Conservation (phyloP, 345 rosid genomes). For the Corymbia maculata region DNA sequence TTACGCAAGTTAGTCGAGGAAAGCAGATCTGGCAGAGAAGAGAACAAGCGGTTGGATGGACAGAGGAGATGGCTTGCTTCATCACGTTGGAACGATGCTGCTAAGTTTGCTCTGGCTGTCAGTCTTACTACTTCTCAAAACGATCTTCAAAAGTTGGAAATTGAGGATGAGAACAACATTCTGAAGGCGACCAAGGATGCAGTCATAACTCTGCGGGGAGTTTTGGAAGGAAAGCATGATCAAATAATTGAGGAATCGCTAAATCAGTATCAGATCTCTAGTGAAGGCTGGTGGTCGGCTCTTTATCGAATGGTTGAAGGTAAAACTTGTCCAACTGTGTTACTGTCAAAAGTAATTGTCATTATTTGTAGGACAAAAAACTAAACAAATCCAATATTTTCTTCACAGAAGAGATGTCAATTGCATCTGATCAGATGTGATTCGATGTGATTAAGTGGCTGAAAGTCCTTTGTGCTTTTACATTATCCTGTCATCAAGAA, state of each 20-base stretch:
- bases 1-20: constrained; percentile 60
- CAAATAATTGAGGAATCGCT: constrained; percentile 27
- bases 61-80: constrained; percentile 54
- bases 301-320: constrained; percentile 56
- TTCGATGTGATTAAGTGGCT: background rate
- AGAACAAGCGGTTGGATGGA: constrained; percentile 45
- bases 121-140: constrained; percentile 43
- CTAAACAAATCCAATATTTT: background rate
- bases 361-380: background rate
- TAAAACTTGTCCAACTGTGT: background rate
- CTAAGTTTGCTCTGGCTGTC: constrained; percentile 35
- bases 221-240: constrained; percentile 50
- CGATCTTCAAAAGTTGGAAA: constrained; percentile 29
- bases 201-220: constrained; percentile 36
- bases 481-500: background rate
- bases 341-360: background rate
- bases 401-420: background rate
- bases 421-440: background rate
- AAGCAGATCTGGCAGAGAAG: constrained; percentile 22
- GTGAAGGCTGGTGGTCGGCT: constrained; percentile 57
- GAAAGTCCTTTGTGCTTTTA: background rate
- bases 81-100: constrained; percentile 48
- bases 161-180: constrained; percentile 19
- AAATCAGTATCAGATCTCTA: constrained; percentile 20
- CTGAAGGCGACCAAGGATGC: constrained; percentile 47